Conservation (phyloP, 1,284 basidiomycete species). For the Ustilago tritici region DNA sequence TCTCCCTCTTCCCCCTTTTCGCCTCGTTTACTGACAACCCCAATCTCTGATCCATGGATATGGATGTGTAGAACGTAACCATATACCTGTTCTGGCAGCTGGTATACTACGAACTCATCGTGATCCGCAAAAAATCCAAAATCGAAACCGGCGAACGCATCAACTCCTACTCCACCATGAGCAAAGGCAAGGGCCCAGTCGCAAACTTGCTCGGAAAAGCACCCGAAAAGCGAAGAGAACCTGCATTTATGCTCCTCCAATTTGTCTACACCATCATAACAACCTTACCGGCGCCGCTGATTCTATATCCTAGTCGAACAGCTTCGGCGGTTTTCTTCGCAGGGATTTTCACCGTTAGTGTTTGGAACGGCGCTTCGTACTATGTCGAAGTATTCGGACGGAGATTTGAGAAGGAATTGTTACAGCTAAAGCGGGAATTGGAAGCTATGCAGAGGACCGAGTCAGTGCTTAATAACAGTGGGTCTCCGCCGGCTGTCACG, state of each 20-base stretch:
- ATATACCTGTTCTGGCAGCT: slow-evolving; percentile 89
- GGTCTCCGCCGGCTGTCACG: not conserved
- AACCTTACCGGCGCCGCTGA: slow-evolving; percentile 83
- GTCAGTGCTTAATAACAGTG: slow-evolving; percentile 12
- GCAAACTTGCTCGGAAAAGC: slow-evolving; percentile 59
- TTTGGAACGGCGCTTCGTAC: slow-evolving; percentile 56
- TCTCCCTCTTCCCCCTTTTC: not conserved
- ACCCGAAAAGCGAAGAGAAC: slow-evolving; percentile 46
- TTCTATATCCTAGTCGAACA: slow-evolving; percentile 81
- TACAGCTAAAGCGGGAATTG: slow-evolving; percentile 39
- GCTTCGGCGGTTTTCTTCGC: slow-evolving; percentile 82
- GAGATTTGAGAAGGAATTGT: slow-evolving; percentile 58
- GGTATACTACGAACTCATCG: slow-evolving; percentile 72
- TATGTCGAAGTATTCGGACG: slow-evolving; percentile 74
- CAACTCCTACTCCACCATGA: slow-evolving; percentile 59
- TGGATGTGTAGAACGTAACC: slow-evolving; percentile 73
- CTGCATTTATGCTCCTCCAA: slow-evolving; percentile 51
- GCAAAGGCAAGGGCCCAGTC: slow-evolving; percentile 58
- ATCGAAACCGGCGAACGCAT: slow-evolving; percentile 61
- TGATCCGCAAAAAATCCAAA: slow-evolving; percentile 40
- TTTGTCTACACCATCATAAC: slow-evolving; percentile 86
- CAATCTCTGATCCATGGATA: not conserved
- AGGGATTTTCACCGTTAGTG: slow-evolving; percentile 47
- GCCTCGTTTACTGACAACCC: not conserved
- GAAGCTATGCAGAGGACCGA: slow-evolving; percentile 35